A percentile compares a stretch with the other conserved stretches of the same genome.
These are phyloP conservation scores for Seiridium cupressi DNA, from an alignment of 2,329 filamentous ascomycete genomes.

Conservation along the genomic window DNA sequence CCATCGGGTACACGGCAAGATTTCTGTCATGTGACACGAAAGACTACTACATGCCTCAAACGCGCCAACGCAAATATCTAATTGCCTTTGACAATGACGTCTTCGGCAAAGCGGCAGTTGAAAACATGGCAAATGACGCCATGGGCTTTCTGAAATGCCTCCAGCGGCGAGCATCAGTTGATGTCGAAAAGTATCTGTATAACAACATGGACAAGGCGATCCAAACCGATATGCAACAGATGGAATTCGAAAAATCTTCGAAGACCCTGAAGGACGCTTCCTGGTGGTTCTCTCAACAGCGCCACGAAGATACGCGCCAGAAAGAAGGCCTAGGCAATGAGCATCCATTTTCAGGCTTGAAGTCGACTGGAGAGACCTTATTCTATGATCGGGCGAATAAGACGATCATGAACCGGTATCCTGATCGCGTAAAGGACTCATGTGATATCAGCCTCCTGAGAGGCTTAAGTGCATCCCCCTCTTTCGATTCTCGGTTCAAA, in stretches of 20 bases:
- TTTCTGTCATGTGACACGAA: slow-evolving; percentile 63
- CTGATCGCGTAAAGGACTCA: slow-evolving; percentile 62
- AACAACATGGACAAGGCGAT: slow-evolving; percentile 53
- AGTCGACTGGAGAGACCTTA: slow-evolving; percentile 44
- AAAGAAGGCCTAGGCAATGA: slow-evolving; percentile 47
- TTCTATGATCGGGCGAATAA: slow-evolving; percentile 26
- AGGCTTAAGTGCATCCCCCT: slow-evolving; percentile 27
- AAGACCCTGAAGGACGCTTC: slow-evolving; percentile 31
- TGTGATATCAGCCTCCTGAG: slow-evolving; percentile 62
- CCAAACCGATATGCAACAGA: slow-evolving; percentile 46
- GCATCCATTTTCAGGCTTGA: slow-evolving; percentile 60
- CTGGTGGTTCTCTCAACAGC: slow-evolving; percentile 57
- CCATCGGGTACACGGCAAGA: slow-evolving; percentile 54
- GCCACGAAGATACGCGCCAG: slow-evolving; percentile 57
- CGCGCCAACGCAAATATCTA: slow-evolving; percentile 58
- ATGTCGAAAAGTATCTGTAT: slow-evolving; percentile 61
- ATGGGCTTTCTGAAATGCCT: slow-evolving; percentile 27
- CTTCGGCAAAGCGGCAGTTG: slow-evolving; percentile 16
- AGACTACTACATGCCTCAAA: slow-evolving; percentile 72
- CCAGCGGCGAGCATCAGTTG: slow-evolving; percentile 57
- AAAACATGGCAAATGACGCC: not conserved
- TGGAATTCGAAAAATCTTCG: slow-evolving; percentile 33
- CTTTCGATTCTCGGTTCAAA: slow-evolving; percentile 50
- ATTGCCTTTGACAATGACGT: slow-evolving; percentile 48
- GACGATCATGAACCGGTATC: slow-evolving; percentile 41